phyloP scores from a whole-genome alignment of 2,329 filamentous ascomycete species.

The Fusarium sp. region DNA sequence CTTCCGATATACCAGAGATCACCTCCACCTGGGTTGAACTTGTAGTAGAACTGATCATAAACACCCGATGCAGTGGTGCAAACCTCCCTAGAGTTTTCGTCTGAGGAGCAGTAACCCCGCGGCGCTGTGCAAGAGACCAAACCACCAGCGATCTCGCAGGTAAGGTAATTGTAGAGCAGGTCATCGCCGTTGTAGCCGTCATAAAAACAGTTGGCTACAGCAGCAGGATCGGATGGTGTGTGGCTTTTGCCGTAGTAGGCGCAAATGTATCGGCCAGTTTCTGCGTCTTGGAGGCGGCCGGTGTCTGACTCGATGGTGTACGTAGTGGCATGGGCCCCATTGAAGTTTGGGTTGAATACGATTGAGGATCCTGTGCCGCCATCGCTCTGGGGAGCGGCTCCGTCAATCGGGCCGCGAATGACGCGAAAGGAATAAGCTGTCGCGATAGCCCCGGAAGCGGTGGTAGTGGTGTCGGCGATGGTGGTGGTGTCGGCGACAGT shows the following conservation, averaged over 20 bases:
- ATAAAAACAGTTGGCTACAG: not conserved
- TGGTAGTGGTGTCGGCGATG: not conserved
- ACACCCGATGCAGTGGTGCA: accelerated
- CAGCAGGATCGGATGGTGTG: accelerated
- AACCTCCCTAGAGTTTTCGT: too few species aligned
- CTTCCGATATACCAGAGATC: not conserved
- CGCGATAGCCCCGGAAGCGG: not conserved
- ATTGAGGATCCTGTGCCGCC: too few species aligned
- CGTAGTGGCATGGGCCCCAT: accelerated
- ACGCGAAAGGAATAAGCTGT: not conserved
- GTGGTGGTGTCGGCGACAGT: not conserved
- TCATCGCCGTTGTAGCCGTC: not conserved
- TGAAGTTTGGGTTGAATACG: not conserved
- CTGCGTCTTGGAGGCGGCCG: not conserved
- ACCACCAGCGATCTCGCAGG: not conserved
- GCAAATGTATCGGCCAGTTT: not conserved
- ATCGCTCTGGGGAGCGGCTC: accelerated
- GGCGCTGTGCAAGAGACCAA: not conserved
- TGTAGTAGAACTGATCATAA: not conserved
- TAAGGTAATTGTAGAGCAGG: not conserved
- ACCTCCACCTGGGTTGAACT: too few species aligned
- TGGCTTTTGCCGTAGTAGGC: not conserved
- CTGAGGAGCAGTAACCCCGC: not conserved
- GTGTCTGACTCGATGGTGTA: not conserved
- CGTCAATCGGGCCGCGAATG: not conserved